A percentile compares a stretch with the other conserved stretches of the same genome.
These are phyloP conservation scores for Kodamaea nitidulidarum DNA, from an alignment of 805 yeast species.

Conservation along the genomic window DNA sequence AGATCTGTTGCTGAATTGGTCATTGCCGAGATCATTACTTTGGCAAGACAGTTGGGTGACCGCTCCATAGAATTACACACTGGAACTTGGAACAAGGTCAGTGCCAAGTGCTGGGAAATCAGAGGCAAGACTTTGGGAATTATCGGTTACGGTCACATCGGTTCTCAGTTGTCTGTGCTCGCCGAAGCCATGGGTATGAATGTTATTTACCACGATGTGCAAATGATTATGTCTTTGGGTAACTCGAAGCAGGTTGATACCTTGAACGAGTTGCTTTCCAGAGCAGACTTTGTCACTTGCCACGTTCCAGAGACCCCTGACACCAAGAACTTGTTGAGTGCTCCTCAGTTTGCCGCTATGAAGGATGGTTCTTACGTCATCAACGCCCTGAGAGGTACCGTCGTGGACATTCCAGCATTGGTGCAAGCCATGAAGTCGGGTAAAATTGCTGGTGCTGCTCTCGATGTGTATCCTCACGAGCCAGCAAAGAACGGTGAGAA, in stretches of 20 bases:
- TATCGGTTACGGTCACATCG: conserved; percentile 97
- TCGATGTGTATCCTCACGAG: conserved; percentile 95
- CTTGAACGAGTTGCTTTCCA: conserved; percentile 72
- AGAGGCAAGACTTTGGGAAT: conserved; percentile 98
- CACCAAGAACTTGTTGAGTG: conserved; percentile 83
- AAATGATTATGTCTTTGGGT: conserved; percentile 94
- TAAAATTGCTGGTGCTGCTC: conserved; percentile 93
- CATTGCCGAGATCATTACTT: conserved; percentile 86
- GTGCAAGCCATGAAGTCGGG: conserved; percentile 89
- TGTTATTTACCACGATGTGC: conserved; percentile 86
- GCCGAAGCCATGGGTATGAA: conserved; percentile 99
- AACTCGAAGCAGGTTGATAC: conserved; percentile 90
- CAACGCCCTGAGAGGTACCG: conserved; percentile 97
- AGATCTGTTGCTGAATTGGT: conserved; percentile 98
- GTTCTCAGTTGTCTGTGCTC: conserved; percentile 91
- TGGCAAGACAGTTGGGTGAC: conserved; percentile 96
- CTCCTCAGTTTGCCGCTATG: conserved; percentile 93
- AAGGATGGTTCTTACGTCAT: conserved; percentile 91
- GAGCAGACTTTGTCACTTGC: conserved; percentile 83
- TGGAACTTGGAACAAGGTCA: conserved; percentile 97
- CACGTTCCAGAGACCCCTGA: conserved; percentile 96
- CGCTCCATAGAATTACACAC: conserved; percentile 93
- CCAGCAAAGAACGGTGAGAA: conserved; percentile 95
- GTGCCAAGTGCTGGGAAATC: conserved; percentile 95
- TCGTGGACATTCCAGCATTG: conserved; percentile 92